Evolutionary conservation across 768 basidiomycete genomes (phyloP).

Genomic region (Lentinula boryana): DNA sequence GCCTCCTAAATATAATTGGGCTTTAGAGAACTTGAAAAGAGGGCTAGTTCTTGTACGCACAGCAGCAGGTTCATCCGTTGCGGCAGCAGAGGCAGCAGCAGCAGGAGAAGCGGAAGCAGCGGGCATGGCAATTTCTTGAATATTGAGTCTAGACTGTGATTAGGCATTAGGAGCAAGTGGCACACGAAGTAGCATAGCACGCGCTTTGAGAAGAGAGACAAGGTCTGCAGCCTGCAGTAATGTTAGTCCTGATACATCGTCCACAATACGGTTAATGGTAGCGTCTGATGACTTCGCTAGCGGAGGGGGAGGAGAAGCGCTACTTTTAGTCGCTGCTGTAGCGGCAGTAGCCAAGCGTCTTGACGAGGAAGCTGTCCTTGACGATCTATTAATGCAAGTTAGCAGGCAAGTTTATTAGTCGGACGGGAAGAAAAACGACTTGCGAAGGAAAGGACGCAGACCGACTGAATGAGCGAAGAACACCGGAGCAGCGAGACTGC

Average conservation of each 20-base stretch:
- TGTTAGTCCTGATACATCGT: conserved; percentile 85
- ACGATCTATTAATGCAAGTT: conserved; percentile 21
- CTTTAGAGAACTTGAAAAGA: not conserved
- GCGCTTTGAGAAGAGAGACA: conserved; percentile 84
- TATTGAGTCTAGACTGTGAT: conserved; percentile 80
- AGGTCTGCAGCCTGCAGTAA: conserved; percentile 94
- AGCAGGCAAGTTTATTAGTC: not conserved
- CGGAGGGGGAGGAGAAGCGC: conserved; percentile 37
- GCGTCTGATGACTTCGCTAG: conserved; percentile 45
- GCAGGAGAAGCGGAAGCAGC: conserved; percentile 59
- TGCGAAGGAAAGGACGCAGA: conserved; percentile 31
- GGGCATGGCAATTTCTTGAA: conserved; percentile 95
- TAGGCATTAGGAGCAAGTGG: not conserved
- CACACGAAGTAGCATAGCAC: conserved; percentile 9
- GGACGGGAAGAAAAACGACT: conserved; percentile 6
- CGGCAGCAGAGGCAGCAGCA: conserved; percentile 41
- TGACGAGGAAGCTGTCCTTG: conserved; percentile 30
- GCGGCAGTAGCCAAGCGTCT: conserved; percentile 56
- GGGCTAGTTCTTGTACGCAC: conserved; percentile 34
- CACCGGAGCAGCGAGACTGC: conserved; percentile 36
- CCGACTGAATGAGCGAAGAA: conserved; percentile 37
- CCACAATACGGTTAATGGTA: conserved; percentile 76
- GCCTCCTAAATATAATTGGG: conserved; percentile 54
- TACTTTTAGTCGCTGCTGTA: conserved; percentile 34
- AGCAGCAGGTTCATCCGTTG: conserved; percentile 59